Conservation (phyloP, 306 rosid species). For the Elaeagnus macrophylla region DNA sequence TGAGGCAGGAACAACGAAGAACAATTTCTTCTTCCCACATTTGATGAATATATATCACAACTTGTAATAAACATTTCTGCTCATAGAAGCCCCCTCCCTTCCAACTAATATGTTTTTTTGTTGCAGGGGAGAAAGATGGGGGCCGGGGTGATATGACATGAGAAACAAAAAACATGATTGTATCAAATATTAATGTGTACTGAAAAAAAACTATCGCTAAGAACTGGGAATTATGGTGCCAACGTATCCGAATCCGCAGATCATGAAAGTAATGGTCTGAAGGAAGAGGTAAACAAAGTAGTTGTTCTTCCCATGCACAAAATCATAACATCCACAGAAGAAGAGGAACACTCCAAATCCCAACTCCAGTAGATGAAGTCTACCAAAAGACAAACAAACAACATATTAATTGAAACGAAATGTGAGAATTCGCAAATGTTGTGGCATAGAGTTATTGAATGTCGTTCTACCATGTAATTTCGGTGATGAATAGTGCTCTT, state of each 20-base stretch:
- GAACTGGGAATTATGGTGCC: constrained; percentile 54
- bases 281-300: constrained; percentile 62
- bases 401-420: not conserved
- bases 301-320: constrained; percentile 45
- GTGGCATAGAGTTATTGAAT: no score
- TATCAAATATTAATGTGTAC: not conserved
- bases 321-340: constrained; percentile 62
- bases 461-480: no score
- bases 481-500: no score
- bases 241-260: constrained; percentile 54
- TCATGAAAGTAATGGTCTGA: constrained; percentile 45
- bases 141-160: constrained; percentile 6
- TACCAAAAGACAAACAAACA: constrained; percentile 17
- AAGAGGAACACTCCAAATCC: constrained; percentile 55
- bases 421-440: no score
- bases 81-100: no score
- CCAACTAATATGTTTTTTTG: no score
- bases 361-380: constrained; percentile 43
- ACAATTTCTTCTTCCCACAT: no score
- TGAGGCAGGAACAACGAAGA: no score
- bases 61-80: no score
- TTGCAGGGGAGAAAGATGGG: constrained; percentile 23
- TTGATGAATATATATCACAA: no score
- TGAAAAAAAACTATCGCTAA: constrained; percentile 4
- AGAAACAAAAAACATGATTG: constrained; percentile 8